These are phyloP conservation scores for Candida argentea DNA, from an alignment of 805 yeast species.

Conservation along the genomic window DNA sequence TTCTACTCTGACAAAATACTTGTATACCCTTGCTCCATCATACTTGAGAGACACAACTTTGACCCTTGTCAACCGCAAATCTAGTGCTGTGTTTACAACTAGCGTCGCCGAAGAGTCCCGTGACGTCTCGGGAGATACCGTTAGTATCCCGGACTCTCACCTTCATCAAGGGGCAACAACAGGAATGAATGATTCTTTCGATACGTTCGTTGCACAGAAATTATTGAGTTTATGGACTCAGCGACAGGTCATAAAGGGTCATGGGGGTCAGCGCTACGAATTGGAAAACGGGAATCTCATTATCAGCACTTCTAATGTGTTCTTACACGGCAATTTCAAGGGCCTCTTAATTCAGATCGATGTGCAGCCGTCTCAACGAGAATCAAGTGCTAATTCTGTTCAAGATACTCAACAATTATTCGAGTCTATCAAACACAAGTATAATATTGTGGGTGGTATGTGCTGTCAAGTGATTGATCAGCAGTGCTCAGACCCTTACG, in stretches of 20 bases:
- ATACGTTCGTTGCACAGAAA: slow-evolving; percentile 42
- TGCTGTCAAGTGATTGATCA: slow-evolving; percentile 21
- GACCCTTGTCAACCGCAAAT: slow-evolving; percentile 35
- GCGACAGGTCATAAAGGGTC: slow-evolving; percentile 63
- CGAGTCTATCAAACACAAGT: slow-evolving; percentile 16
- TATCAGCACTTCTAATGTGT: slow-evolving; percentile 59
- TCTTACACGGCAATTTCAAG: slow-evolving; percentile 63
- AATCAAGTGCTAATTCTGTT: not conserved
- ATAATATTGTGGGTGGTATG: slow-evolving; percentile 31
- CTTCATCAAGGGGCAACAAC: slow-evolving; percentile 43
- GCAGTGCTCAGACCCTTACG: slow-evolving; percentile 18
- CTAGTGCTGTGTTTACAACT: slow-evolving; percentile 26
- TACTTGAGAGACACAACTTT: slow-evolving; percentile 39
- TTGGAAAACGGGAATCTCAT: slow-evolving; percentile 41
- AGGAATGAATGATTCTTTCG: slow-evolving; percentile 49
- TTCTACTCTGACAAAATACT: slow-evolving; percentile 32
- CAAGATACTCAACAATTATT: slow-evolving; percentile 8
- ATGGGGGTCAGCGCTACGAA: slow-evolving; percentile 60
- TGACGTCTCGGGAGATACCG: slow-evolving; percentile 5
- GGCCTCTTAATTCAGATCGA: slow-evolving; percentile 60
- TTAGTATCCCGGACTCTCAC: slow-evolving; percentile 24
- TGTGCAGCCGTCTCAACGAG: slow-evolving; percentile 7
- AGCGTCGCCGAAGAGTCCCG: slow-evolving; percentile 21
- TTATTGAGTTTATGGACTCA: slow-evolving; percentile 61
- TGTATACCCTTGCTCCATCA: slow-evolving; percentile 42